Conservation (phyloP, 108 stramenopile species). For the Cyclostephanos tholiformis region DNA sequence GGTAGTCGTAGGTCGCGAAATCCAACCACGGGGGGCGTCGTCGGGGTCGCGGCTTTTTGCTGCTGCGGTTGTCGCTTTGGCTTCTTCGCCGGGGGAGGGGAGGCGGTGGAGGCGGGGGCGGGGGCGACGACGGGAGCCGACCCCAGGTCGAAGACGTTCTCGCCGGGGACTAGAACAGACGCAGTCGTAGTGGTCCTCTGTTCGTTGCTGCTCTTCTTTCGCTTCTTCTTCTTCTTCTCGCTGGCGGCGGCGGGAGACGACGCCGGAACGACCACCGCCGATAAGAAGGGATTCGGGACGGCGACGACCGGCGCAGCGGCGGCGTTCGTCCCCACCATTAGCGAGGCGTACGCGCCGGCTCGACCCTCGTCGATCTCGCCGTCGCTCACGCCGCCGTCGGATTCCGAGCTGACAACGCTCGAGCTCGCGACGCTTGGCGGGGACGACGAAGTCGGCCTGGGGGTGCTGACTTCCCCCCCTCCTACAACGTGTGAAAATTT, state of each 20-base stretch:
- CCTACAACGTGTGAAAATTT: constrained; percentile 70
- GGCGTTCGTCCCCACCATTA: constrained; percentile 9
- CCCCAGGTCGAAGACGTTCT: constrained; percentile 22
- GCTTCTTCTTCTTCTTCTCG: constrained; percentile 49
- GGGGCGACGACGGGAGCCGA: constrained; percentile 3
- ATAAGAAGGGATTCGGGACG: background rate
- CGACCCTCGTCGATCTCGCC: constrained; percentile 46
- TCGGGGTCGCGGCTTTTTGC: constrained; percentile 15
- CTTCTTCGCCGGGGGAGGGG: constrained; percentile 43
- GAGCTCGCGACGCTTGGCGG: constrained; percentile 37
- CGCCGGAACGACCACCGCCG: constrained; percentile 6
- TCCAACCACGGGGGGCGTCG: constrained; percentile 17
- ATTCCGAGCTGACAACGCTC: constrained; percentile 69
- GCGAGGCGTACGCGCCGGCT: constrained; percentile 51
- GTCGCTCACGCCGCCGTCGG: constrained; percentile 71
- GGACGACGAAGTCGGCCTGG: constrained; percentile 8
- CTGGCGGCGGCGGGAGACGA: constrained; percentile 21
- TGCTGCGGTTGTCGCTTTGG: constrained; percentile 25
- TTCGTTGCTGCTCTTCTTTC: constrained; percentile 33
- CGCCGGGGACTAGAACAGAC: constrained; percentile 40
- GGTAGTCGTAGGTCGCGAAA: constrained; percentile 72
- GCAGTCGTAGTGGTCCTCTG: background rate
- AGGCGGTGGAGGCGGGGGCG: constrained; percentile 5
- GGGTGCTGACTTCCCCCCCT: constrained; percentile 9
- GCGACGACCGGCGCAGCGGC: constrained; percentile 12